A percentile compares a stretch with the other conserved stretches of the same genome.
Conservation (phyloP, 306 rosid genomes). For the Potentilla sterilis region DNA sequence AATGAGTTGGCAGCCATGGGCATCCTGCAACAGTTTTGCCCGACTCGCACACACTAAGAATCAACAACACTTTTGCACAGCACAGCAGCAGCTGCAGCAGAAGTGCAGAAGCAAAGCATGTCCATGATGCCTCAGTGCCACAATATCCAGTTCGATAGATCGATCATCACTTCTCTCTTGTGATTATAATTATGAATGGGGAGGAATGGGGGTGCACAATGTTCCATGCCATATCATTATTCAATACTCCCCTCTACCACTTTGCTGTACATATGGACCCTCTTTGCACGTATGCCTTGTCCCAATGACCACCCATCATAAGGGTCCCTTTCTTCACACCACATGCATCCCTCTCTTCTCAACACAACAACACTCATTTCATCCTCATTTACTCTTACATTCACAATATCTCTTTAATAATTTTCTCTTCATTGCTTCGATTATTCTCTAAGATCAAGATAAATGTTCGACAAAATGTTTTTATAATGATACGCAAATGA, state of each 20-base stretch:
- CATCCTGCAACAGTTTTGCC: conserved; percentile 17
- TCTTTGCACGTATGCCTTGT: conserved; percentile 23
- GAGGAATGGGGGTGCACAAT: conserved; percentile 33
- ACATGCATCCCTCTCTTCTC: conserved; percentile 2
- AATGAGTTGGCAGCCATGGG: conserved; percentile 30
- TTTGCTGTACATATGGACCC: conserved; percentile 19
- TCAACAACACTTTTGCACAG: background rate
- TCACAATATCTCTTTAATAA: background rate
- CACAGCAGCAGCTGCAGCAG: background rate
- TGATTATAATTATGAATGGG: conserved; percentile 20
- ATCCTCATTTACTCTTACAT: background rate
- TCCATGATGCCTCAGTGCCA: background rate
- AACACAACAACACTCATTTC: background rate
- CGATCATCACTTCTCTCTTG: background rate
- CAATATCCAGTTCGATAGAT: background rate
- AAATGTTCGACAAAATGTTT: background rate
- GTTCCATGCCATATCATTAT: conserved; percentile 29
- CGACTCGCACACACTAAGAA: conserved; percentile 14
- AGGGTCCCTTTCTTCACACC: conserved; percentile 7
- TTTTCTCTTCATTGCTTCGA: background rate
- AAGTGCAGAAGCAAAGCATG: background rate
- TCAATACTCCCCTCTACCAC: conserved; percentile 15
- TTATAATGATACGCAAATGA: too few relatives aligned
- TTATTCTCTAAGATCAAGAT: background rate
- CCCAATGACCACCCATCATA: conserved; percentile 25